Evolutionary conservation across 345 rosid species (phyloP).

Genomic region (Jatropha curcas): DNA sequence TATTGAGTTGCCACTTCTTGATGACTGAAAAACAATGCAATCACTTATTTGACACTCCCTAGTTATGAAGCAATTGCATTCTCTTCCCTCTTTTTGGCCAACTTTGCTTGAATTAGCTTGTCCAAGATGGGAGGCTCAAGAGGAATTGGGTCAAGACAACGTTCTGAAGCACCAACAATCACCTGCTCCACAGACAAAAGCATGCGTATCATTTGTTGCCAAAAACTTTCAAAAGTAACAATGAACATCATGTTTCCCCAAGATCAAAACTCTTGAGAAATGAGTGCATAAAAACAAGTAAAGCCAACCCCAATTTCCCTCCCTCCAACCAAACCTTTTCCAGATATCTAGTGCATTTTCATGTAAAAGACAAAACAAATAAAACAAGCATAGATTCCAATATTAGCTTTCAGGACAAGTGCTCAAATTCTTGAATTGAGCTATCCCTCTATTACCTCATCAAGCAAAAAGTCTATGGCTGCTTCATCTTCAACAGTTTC

Average conservation of each 20-base stretch:
- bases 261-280: background rate
- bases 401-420: background rate
- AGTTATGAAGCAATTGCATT: conserved; percentile 16
- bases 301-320: background rate
- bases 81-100: conserved; percentile 58
- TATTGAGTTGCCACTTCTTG: background rate
- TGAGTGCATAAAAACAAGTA: background rate
- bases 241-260: background rate
- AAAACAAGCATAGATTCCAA: background rate
- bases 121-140: conserved; percentile 93
- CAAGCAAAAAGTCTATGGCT: conserved; percentile 85
- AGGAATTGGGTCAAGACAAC: conserved; percentile 88
- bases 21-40: background rate
- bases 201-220: background rate
- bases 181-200: conserved; percentile 49
- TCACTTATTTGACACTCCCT: background rate
- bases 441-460: conserved; percentile 59
- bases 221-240: background rate
- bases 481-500: conserved; percentile 85
- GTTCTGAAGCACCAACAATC: conserved; percentile 91
- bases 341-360: background rate
- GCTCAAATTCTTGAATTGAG: background rate
- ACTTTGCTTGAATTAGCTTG: conserved; percentile 86
- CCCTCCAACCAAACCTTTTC: background rate
- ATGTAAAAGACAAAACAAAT: background rate